Base-by-base conservation (phyloP, 352 stramenopile species). In the Phytopythium vexans region DNA sequence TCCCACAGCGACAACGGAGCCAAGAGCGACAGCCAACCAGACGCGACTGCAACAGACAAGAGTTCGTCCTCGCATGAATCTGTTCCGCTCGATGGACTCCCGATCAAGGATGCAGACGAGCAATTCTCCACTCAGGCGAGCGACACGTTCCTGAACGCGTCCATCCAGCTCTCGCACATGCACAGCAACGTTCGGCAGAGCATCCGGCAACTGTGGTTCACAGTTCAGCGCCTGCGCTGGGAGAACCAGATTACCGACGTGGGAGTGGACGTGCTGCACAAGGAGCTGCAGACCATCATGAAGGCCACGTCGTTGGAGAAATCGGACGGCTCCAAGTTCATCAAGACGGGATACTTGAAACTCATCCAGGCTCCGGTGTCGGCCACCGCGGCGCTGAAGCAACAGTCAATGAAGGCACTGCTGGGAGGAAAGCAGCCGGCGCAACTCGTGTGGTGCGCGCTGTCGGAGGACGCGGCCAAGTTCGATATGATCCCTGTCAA, bases 131-230 rank as follows among this genome's bases (percentile, higher is more conserved):
- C 1, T 1, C n/a, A 48, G 37, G 35, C 46, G 6, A 57, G 61
- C 10, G 65, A 81, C 15, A 64, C 69, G 5, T 86, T 87, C 38
- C 51, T 89, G 11, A 74, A 74, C 37, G 74, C 75, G 11, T 89
- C 78, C 9, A 71, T 89, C 35, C 78, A 92, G 53, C 52, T 89
- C 0, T 49, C 87, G 41, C 72, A 89, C 51, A 47, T 83, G 7
- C 82, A 92, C 31, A 80, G 75, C 54, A 73, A 89, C 32, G 60
- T 66, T 33, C 75, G 71, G 0, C 72, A 88, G 47, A 66, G 64
- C 44, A 58, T 89, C 0, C 76, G 78, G 8, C 73, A 88, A 54
- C 54, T 92, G 8, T 92, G 81, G 78, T 72, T 70, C 39, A 73
- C 67, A 9, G 60, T 86, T 11, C 81, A 91, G 49, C 67, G 66